Base-by-base conservation (phyloP, 2,329 filamentous ascomycete genomes). In the Aspergillus persii region DNA sequence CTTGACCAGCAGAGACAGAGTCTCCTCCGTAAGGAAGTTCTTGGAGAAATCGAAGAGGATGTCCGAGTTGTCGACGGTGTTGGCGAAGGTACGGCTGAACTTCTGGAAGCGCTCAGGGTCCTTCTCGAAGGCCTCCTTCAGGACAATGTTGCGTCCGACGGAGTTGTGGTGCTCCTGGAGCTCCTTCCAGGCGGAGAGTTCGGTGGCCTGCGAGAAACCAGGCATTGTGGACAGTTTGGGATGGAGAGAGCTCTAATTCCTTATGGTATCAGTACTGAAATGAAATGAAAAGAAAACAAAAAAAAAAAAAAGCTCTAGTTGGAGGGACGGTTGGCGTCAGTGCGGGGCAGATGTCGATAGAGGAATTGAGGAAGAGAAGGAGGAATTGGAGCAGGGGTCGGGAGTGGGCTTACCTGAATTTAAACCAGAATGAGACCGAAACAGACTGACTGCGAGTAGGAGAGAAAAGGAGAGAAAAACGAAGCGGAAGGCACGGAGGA, bases 11-110 rank as follows among this genome's bases (percentile, higher is more conserved):
- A 96, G 84, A 66, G 89, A 84, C 54, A 98, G 83, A 4, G 94
- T 98, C 80, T 98, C 93, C 68, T 96, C 91, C 63, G 90, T 95
- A 71, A 98, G 78, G 79, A 99, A 93, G 86, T 99, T 99, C 87
- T 99, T 99, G 83, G 90, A 95, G 81, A 96, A 99, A 80, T 99
- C 95, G 79, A 98, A 99, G 64, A 99, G 86, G 71, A 96, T 95
- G 66, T 97, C 92, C 68, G 87, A 88, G 71, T 84, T 84, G 72
- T 96, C 91, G 67, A 90, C 88, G 55, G 85, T 77, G 78, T 91
- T 93, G 69, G 85, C 81, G 79, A 98, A 96, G 72, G 86, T 91
- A 76, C 88, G 90, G 75, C 88, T 90, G 82, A 96, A 93, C 80
- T 95, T 96, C 72, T 89, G 80, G 83, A 97, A 98, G 64, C 95